Evolutionary conservation across 2,329 filamentous ascomycete genomes (phyloP), one percentile per base, ranked within the genome.

Genomic region (Pseudogymnoascus sp.): DNA sequence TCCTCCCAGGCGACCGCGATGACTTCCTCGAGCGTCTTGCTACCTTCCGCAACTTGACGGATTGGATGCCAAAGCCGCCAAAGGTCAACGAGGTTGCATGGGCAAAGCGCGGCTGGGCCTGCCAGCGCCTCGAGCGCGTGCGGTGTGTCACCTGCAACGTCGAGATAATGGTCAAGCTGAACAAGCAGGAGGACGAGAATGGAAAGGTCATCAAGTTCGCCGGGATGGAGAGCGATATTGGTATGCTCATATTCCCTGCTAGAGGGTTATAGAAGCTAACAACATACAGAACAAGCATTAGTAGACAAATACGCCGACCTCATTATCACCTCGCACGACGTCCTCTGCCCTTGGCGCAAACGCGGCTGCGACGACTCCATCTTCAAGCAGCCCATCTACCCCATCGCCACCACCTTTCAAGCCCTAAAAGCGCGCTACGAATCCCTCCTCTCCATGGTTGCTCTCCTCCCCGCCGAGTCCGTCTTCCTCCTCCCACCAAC

Each of bases 91-190:
- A 97, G 76, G 86, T 97, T 6, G 89, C 92, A 74, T 99, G 95
- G 95, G 93, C 93, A 0, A 96, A 93, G 78, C 81, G 90, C 64
- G 93, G 93, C 0, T 99, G 95, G 93, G 81, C 88, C 3, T 97
- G 93, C 70, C 86, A 89, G 53, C 88, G 88, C 69, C 86, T 86
- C 67, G 92, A 96, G 75, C 89, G 89, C 3, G 91, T 97, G 14
- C 85, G 86, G 16, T 99, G 95, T 73, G 87, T 89, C 42, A 85
- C 93, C 2, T 99, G 95, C 72, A 88, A 88, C 72, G 88, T 89
- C 70, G 90, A 96, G 69, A 80, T 97, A 42, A 83, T 95, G 4
- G 89, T 97, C 61, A 91, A 90, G 76, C 78, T 96, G 35, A 87
- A 84, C 70, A 81, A 81, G 62, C 84, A 82, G 70, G 81, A 81